These are phyloP conservation scores for Guyanaporus albipodus DNA, from an alignment of 768 basidiomycete species.

Conservation along the genomic window DNA sequence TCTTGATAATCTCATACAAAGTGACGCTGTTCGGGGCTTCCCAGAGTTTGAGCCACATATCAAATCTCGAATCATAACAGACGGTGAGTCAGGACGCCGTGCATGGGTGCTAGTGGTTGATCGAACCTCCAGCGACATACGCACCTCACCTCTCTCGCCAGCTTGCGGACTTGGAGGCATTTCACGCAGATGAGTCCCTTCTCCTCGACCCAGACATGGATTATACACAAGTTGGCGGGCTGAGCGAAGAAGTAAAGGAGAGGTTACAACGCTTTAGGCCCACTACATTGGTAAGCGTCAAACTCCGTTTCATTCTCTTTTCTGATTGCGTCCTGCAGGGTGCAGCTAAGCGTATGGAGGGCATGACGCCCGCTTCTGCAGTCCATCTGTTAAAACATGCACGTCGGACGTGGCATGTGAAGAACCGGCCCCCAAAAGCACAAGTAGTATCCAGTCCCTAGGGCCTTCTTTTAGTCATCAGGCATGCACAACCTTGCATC, in stretches of 20 bases:
- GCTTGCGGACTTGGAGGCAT: constrained; percentile 67
- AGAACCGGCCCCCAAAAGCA: not conserved
- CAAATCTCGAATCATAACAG: constrained; percentile 61
- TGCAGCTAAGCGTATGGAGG: constrained; percentile 91
- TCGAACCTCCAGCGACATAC: constrained; percentile 50
- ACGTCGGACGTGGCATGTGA: constrained; percentile 31
- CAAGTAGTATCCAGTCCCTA: not conserved
- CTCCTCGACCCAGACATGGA: constrained; percentile 66
- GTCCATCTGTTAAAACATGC: constrained; percentile 66
- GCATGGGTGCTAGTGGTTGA: constrained; percentile 2
- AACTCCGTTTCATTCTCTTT: not conserved
- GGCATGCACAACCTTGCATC: not conserved
- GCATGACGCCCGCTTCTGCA: constrained; percentile 82
- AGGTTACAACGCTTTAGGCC: constrained; percentile 59
- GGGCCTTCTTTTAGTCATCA: too few species aligned
- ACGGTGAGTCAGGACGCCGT: constrained; percentile 44
- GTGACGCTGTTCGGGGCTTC: constrained; percentile 42
- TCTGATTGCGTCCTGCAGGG: constrained; percentile 48
- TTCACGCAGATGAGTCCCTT: constrained; percentile 73
- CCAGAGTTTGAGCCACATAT: constrained; percentile 45
- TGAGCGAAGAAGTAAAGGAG: constrained; percentile 76
- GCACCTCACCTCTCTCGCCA: constrained; percentile 64
- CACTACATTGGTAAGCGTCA: constrained; percentile 51
- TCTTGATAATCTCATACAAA: constrained; percentile 39
- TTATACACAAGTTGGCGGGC: constrained; percentile 57